These are phyloP conservation scores for Porpolomopsis calyptriformis DNA, from an alignment of 768 basidiomycete species.

Conservation along the genomic window DNA sequence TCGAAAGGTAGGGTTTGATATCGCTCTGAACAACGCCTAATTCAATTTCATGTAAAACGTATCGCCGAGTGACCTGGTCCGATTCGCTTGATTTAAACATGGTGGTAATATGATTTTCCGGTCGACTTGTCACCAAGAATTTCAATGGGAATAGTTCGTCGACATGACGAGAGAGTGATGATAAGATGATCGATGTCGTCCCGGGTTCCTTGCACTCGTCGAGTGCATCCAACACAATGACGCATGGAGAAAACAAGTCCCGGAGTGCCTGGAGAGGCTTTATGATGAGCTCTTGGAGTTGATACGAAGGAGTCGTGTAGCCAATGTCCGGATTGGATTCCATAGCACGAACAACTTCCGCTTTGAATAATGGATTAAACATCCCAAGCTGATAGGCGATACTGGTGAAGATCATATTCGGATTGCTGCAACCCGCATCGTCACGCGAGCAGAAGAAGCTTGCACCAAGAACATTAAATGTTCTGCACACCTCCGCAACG, in stretches of 20 bases:
- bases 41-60: not conserved
- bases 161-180: not conserved
- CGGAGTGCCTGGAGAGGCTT: not conserved
- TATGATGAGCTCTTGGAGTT: not conserved
- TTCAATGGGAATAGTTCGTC: not conserved
- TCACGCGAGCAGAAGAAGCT: constrained; percentile 7
- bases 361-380: not conserved
- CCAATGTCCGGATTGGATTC: not conserved
- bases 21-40: not conserved
- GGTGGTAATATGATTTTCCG: not conserved
- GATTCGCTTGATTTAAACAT: not conserved
- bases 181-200: not conserved
- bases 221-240: not conserved
- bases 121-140: not conserved
- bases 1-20: not conserved
- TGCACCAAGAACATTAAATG: not conserved
- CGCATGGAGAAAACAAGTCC: not conserved
- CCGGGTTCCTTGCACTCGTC: not conserved
- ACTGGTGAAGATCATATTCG: constrained; percentile 19
- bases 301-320: not conserved
- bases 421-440: constrained; percentile 15
- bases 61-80: not conserved
- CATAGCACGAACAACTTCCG: not conserved
- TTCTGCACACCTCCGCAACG: not conserved
- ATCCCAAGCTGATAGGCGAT: constrained; percentile 21